Base-by-base conservation (phyloP, 352 stramenopile species). In the Pythium scleroteichum region DNA sequence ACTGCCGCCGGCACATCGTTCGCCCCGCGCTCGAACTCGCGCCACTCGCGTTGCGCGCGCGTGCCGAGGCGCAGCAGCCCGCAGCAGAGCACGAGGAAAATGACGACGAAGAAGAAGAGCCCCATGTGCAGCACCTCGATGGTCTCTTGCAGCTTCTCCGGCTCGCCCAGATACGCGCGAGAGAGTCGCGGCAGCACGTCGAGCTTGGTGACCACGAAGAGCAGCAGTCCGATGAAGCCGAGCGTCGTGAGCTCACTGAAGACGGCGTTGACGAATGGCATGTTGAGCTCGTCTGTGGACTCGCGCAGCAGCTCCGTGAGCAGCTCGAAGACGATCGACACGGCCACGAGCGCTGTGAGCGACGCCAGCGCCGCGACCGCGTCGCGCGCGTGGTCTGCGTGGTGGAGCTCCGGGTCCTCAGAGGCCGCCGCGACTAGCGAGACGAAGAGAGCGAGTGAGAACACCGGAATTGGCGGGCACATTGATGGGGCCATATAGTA, bases 61-160 rank as follows among this genome's bases (percentile, higher is more conserved):
- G 78, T 76, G 8, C 82, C 79, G n/a, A 90, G 72, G n/a, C 75
- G 77, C 32, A 92, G 71, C 27, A 90, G 60, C 2, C 64, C 74
- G 16, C 75, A 72, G 64, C 82, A 90, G 16, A 92, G 70, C 29
- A 88, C 69, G 29, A 92, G 70, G 63, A 92, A 92, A 64, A 90
- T 88, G 63, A 90, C 58, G 50, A 92, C 83, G 65, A 92, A 92
- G 54, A 90, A 75, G 62, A 92, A 92, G n/a, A 92, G 68, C 4
- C 72, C 79, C 79, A 92, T 88, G 51, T 92, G 82, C n/a, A 92
- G 69, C 60, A 75, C 64, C 41, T 92, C 82, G 51, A 92, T 85
- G 47, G 80, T 88, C 66, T 90, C 82, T 41, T 86, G 78, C 13
- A 92, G 65, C 62, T 90, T 71, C 3, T 69, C 61, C 3, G 62